phyloP scores from a whole-genome alignment of 73 alveolate genomes.

The Blepharisma stoltei region DNA sequence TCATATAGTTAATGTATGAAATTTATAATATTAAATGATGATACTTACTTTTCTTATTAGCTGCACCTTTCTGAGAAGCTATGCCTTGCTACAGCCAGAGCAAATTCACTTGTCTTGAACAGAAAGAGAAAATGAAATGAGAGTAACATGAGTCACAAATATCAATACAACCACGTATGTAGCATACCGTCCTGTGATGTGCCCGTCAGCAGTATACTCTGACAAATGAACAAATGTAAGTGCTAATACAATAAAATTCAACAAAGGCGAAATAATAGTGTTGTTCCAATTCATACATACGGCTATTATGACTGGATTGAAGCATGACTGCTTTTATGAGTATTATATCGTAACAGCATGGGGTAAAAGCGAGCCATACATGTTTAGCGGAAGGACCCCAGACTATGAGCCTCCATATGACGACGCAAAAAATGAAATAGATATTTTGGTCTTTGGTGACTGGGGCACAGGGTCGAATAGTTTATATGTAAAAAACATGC shows the following conservation, averaged over 20 bases:
- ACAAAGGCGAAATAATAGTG: neutral
- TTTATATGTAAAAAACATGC: neutral
- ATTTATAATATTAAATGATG: too few species aligned
- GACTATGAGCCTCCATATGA: neutral
- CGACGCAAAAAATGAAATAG: neutral
- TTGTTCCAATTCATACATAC: constrained; percentile 20
- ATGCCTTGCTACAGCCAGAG: neutral
- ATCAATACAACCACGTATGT: neutral
- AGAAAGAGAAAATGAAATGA: constrained; percentile 15
- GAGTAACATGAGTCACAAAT: constrained; percentile 15
- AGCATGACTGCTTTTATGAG: neutral
- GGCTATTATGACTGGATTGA: neutral
- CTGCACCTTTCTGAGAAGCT: too few species aligned
- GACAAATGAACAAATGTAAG: neutral
- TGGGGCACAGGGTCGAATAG: neutral
- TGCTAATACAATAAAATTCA: neutral
- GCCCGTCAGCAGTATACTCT: neutral
- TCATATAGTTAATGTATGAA: too few species aligned
- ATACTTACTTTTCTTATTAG: too few species aligned
- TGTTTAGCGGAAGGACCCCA: neutral
- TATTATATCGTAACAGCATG: neutral
- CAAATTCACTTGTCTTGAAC: constrained; percentile 9
- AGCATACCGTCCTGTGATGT: neutral
- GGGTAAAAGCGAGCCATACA: neutral
- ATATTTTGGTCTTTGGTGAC: neutral